Evolutionary conservation across 257 asterid species (phyloP).

Genomic region (Eustoma russellianum): DNA sequence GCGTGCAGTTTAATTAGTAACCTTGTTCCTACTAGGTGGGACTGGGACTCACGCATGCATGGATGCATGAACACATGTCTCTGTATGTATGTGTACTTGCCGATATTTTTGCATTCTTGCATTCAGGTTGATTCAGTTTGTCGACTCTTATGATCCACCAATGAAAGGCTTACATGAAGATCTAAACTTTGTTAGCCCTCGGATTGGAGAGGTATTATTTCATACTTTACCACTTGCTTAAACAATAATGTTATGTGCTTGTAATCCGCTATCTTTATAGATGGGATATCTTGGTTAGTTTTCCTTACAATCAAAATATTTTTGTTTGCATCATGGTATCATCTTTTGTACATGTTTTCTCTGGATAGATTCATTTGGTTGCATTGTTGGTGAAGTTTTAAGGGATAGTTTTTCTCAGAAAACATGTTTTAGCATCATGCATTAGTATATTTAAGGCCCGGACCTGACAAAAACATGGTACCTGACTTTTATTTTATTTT

Average conservation of each 20-base stretch:
- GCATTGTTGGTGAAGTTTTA: neutral
- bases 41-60: too few species aligned
- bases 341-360: neutral
- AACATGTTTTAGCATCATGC: neutral
- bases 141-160: constrained; percentile 96
- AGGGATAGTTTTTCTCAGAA: neutral
- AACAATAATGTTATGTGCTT: too few species aligned
- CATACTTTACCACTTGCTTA: neutral
- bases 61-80: too few species aligned
- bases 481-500: too few species aligned
- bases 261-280: too few species aligned
- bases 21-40: too few species aligned
- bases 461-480: too few species aligned
- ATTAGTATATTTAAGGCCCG: neutral
- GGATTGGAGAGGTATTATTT: constrained; percentile 86
- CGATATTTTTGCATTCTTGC: neutral
- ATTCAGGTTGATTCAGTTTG: constrained; percentile 82
- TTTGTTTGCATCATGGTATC: neutral
- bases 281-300: neutral
- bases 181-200: constrained; percentile 97
- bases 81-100: too few species aligned
- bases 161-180: constrained; percentile 97
- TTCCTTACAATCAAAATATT: neutral
- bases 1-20: too few species aligned
- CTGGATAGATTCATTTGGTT: neutral